phyloP scores from a whole-genome alignment of 108 stramenopile species.

The Skeletonema costatum region DNA sequence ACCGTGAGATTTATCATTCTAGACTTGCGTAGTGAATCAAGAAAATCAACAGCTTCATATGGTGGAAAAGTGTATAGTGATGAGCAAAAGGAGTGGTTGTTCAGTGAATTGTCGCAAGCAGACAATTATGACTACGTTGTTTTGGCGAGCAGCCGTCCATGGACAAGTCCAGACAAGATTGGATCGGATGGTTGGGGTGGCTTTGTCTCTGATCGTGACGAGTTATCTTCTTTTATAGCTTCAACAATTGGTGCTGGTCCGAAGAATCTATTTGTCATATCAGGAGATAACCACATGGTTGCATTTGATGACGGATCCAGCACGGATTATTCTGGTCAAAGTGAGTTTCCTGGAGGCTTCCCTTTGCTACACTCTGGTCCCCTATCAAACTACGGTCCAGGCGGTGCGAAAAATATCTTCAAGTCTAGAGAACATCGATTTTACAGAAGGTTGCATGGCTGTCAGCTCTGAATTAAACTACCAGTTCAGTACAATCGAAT shows the following conservation, averaged over 20 bases:
- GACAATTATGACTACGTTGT: slow-evolving; percentile 63
- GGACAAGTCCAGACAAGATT: slow-evolving; percentile 48
- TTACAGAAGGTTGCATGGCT: slow-evolving; percentile 57
- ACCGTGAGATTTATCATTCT: slow-evolving; percentile 63
- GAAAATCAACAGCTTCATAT: slow-evolving; percentile 20
- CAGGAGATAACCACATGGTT: slow-evolving; percentile 61
- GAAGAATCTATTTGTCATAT: slow-evolving; percentile 51
- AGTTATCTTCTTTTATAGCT: slow-evolving; percentile 39
- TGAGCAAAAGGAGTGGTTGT: slow-evolving; percentile 55
- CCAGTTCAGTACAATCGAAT: slow-evolving; percentile 57
- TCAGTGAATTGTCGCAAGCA: slow-evolving; percentile 44
- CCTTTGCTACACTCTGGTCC: slow-evolving; percentile 61
- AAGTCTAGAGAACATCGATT: slow-evolving; percentile 21
- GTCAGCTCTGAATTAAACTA: slow-evolving; percentile 50
- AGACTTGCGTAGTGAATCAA: slow-evolving; percentile 55
- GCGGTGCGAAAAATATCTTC: slow-evolving; percentile 28
- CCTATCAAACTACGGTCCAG: slow-evolving; percentile 47
- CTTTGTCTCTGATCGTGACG: slow-evolving; percentile 30
- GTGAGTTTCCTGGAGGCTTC: slow-evolving; percentile 44
- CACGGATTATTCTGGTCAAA: slow-evolving; percentile 51
- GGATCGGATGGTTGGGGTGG: slow-evolving; percentile 57
- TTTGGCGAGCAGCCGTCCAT: slow-evolving; percentile 55
- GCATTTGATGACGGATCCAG: slow-evolving; percentile 65
- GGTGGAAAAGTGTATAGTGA: slow-evolving; percentile 40
- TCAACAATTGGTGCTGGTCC: slow-evolving; percentile 50